These are phyloP conservation scores for Ceratobasidium sp. DNA, from an alignment of 1,284 basidiomycete genomes.

Conservation along the genomic window DNA sequence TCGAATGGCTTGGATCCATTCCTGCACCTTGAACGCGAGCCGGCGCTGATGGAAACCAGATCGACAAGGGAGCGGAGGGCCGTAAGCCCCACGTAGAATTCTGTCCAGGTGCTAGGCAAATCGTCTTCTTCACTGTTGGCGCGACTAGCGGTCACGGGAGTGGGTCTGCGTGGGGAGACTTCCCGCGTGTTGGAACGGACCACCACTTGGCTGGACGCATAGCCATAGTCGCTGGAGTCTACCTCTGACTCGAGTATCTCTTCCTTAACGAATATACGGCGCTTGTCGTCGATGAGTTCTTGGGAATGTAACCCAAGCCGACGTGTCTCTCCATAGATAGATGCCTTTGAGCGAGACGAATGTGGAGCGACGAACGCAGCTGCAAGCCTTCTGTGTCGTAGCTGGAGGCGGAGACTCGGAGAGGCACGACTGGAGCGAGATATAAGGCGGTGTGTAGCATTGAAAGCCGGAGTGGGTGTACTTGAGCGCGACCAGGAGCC, in stretches of 20 bases:
- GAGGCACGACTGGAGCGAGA: neutral
- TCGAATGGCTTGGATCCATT: neutral
- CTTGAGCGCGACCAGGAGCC: neutral
- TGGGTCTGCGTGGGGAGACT: neutral
- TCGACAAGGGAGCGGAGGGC: neutral
- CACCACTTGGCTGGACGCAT: neutral
- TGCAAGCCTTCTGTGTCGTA: neutral
- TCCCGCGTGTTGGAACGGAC: neutral
- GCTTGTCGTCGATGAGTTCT: neutral
- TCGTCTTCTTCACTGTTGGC: constrained; percentile 9
- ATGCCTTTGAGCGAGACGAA: neutral
- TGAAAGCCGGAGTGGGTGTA: neutral
- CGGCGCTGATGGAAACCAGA: neutral
- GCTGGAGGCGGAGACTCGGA: neutral
- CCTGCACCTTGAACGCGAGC: neutral
- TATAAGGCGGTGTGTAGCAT: neutral
- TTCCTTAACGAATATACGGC: neutral
- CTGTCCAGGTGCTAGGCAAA: neutral
- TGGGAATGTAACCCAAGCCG: too few relatives aligned
- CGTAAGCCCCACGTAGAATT: neutral
- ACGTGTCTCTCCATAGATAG: neutral
- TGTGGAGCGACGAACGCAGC: neutral
- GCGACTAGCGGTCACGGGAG: neutral
- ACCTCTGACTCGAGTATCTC: neutral
- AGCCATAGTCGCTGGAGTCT: neutral